Percentiles rank a stretch among this genome's conserved stretches.
Evolutionary conservation across 352 stramenopile species (phyloP).

Genomic region (Thalassiosira mediterranea): DNA sequence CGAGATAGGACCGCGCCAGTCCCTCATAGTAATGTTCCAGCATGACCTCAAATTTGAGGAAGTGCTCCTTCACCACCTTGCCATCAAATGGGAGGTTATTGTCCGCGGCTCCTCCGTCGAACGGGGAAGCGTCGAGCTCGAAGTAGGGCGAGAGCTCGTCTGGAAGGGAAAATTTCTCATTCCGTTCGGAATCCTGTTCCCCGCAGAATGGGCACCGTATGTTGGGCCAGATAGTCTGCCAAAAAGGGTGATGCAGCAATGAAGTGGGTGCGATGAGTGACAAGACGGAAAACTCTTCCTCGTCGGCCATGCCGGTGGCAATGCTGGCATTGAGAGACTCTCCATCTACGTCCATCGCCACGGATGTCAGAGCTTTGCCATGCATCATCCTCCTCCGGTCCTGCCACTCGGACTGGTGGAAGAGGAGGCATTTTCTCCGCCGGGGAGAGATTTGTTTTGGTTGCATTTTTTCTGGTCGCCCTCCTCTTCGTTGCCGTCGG

Average conservation of each 20-base stretch:
- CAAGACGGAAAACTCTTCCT: constrained; percentile 31
- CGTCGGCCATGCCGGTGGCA: neutral
- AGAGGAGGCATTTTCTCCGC: neutral
- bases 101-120: constrained; percentile 10
- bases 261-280: too few relatives aligned
- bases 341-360: constrained; percentile 1
- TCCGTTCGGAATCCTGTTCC: neutral
- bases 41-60: constrained; percentile 26
- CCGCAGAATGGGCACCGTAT: constrained; percentile 23
- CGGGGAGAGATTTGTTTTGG: too few relatives aligned
- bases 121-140: constrained; percentile 15
- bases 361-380: neutral
- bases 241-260: too few relatives aligned
- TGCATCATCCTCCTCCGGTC: neutral
- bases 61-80: constrained; percentile 14
- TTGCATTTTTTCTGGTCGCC: too few relatives aligned
- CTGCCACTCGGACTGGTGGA: neutral
- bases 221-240: constrained; percentile 25
- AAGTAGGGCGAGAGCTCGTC: constrained; percentile 16
- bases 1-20: neutral
- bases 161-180: constrained; percentile 13
- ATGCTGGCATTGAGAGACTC: neutral
- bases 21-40: constrained; percentile 30
- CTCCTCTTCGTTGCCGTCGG: too few relatives aligned
- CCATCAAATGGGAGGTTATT: constrained; percentile 13